Conservation (phyloP, 2,329 filamentous ascomycete genomes). For the Graphilbum sp. region DNA sequence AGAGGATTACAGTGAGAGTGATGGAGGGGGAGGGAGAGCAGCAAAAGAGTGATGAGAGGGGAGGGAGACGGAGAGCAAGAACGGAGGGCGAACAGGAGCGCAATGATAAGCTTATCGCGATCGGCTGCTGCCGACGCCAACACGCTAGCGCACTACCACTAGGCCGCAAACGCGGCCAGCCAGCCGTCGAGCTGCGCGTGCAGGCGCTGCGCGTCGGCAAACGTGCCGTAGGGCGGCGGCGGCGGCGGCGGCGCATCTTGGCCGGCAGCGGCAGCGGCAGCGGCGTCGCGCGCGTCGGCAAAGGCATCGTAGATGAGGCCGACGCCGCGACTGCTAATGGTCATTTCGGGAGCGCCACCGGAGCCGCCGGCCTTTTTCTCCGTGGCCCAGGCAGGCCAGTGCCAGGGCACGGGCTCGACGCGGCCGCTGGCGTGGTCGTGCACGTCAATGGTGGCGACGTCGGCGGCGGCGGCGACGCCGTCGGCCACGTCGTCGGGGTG, state of each 20-base stretch:
- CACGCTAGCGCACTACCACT: too few species aligned
- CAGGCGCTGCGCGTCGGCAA: constrained; percentile 26
- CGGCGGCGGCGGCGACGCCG: constrained; percentile 20
- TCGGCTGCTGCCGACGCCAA: neutral
- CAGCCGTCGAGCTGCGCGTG: constrained; percentile 26
- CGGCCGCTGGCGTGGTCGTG: constrained; percentile 30
- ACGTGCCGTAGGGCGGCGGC: constrained; percentile 6
- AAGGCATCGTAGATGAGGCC: constrained; percentile 40
- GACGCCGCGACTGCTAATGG: constrained; percentile 28
- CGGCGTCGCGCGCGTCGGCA: constrained; percentile 16
- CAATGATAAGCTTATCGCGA: too few species aligned
- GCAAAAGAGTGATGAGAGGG: neutral
- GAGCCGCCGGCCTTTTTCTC: neutral
- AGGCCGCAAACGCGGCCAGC: constrained; percentile 2
- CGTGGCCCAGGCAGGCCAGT: constrained; percentile 27
- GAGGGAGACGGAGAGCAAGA: too few species aligned
- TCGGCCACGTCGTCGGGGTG: constrained; percentile 4
- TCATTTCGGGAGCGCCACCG: constrained; percentile 25
- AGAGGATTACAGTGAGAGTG: neutral
- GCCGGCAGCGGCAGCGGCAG: too few species aligned
- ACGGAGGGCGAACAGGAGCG: too few species aligned
- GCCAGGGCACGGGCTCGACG: constrained; percentile 25
- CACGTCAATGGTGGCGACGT: constrained; percentile 29
- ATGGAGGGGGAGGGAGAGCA: neutral
- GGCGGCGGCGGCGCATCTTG: too few species aligned